Percentiles rank a stretch among this genome's conserved stretches.
Conservation (phyloP, 179 eudicot species). For the Spinacia oleracea region DNA sequence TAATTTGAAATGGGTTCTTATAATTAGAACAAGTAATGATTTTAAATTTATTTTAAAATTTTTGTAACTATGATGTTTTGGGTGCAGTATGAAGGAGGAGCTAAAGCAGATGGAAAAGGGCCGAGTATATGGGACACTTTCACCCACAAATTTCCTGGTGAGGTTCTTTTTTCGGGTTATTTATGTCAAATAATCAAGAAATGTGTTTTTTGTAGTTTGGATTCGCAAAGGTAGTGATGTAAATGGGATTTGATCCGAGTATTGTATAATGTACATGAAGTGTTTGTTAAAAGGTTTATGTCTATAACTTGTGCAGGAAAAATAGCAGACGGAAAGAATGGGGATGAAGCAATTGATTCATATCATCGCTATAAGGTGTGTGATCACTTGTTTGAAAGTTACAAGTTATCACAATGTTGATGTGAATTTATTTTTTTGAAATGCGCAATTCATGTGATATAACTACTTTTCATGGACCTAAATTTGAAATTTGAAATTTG, state of each 20-base stretch:
- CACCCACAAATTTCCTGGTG: constrained; percentile 50
- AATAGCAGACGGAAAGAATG: constrained; percentile 33
- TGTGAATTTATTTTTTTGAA: background rate
- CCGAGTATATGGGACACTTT: constrained; percentile 46
- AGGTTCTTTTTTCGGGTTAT: background rate
- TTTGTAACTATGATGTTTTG: background rate
- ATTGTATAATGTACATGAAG: background rate
- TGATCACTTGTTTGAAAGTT: background rate
- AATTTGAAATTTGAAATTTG: background rate
- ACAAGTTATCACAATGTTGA: background rate
- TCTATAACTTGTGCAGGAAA: constrained; percentile 17
- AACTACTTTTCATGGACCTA: background rate
- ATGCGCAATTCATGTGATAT: constrained; percentile 9
- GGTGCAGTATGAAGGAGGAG: constrained; percentile 41
- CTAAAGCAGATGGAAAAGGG: constrained; percentile 40
- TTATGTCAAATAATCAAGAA: background rate
- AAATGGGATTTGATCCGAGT: background rate
- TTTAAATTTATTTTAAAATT: background rate
- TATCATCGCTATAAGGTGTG: constrained; percentile 41
- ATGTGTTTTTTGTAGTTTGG: background rate
- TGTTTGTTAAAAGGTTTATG: background rate
- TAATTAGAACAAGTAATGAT: background rate
- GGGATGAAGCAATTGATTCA: constrained; percentile 37
- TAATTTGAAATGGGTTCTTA: background rate
- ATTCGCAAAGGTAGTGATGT: background rate